Evolutionary conservation across 257 asterid species (phyloP).

Genomic region (Solanum acaule): DNA sequence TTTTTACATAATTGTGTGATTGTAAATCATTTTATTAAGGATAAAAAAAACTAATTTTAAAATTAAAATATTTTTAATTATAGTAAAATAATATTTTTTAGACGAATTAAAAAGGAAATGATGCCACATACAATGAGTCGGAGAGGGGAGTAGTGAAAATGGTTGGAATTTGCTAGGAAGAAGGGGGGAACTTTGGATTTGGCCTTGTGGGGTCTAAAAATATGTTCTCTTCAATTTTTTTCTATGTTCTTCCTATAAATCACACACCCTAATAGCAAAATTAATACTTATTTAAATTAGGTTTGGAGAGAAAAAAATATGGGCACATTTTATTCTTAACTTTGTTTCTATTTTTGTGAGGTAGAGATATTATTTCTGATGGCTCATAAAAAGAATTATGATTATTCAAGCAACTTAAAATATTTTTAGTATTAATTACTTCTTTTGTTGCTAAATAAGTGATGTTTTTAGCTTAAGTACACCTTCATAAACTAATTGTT

Average conservation of each 20-base stretch:
- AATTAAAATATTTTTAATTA: no score
- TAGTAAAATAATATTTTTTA: no score
- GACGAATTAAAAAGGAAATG: no score
- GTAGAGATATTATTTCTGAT: fast-evolving
- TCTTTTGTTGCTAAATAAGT: background rate
- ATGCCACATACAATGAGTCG: no score
- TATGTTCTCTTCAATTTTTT: background rate
- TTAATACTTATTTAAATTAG: no score
- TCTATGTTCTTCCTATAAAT: no score
- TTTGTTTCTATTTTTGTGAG: background rate
- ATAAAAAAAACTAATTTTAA: no score
- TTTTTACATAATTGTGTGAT: no score
- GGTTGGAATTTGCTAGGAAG: background rate
- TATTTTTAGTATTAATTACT: background rate
- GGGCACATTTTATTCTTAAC: background rate
- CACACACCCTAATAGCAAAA: background rate
- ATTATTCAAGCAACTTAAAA: background rate
- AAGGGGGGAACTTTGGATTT: background rate
- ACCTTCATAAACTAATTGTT: background rate
- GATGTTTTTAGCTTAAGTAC: background rate
- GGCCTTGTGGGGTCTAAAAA: background rate
- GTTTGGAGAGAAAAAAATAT: background rate
- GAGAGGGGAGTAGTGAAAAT: background rate
- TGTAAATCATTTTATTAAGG: no score
- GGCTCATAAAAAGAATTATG: no score